These are phyloP conservation scores for Fusarium burgessii DNA, from an alignment of 2,329 filamentous ascomycete species.

Conservation along the genomic window DNA sequence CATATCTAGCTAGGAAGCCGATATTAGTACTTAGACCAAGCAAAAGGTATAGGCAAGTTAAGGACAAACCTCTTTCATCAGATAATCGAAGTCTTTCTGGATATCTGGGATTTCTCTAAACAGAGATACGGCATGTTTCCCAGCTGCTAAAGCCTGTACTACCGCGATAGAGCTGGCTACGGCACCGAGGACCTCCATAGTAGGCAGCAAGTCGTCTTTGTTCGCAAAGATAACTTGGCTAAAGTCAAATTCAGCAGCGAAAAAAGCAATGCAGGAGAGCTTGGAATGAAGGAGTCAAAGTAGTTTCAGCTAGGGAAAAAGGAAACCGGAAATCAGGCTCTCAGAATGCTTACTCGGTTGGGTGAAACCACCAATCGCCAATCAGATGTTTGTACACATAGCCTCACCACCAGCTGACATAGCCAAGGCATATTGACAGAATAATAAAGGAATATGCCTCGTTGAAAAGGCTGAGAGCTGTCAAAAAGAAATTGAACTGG, in stretches of 20 bases:
- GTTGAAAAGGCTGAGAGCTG: neutral
- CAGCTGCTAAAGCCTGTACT: slow-evolving; percentile 15
- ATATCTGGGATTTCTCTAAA: slow-evolving; percentile 18
- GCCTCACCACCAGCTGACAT: neutral
- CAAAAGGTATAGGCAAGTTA: fast-evolving
- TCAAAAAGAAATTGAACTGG: neutral
- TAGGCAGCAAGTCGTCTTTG: neutral
- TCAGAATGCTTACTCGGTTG: neutral
- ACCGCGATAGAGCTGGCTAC: slow-evolving; percentile 29
- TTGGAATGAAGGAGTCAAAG: neutral
- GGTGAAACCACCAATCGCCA: neutral
- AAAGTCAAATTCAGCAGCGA: too few species aligned
- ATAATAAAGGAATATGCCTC: neutral
- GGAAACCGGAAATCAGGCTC: slow-evolving; percentile 2
- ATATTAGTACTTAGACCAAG: neutral
- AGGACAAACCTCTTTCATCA: slow-evolving; percentile 11
- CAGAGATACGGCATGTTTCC: slow-evolving; percentile 10
- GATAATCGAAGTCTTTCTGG: slow-evolving; percentile 17
- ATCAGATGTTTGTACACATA: slow-evolving; percentile 7
- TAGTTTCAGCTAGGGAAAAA: neutral
- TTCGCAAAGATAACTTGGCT: neutral
- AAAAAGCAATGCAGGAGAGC: neutral
- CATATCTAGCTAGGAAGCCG: neutral
- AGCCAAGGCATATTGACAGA: neutral
- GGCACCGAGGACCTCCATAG: slow-evolving; percentile 27